Percentiles rank a stretch among this genome's conserved stretches.
phyloP scores from a whole-genome alignment of 495 filamentous ascomycete genomes.

The Cercophora sp. region DNA sequence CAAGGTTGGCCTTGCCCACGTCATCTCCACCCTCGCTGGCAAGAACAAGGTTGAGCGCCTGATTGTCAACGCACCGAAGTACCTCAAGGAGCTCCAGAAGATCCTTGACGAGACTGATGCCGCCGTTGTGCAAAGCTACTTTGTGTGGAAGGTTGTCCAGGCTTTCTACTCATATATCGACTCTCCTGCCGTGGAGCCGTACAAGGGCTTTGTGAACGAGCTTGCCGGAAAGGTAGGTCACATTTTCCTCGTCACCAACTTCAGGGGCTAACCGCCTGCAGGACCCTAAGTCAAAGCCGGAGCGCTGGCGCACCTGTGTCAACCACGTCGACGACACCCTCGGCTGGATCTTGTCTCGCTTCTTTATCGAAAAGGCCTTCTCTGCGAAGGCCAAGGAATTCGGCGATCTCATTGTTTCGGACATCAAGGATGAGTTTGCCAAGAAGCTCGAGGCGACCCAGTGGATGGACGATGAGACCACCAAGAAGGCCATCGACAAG shows the following conservation, averaged over 20 bases:
- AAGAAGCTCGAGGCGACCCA: constrained; percentile 55
- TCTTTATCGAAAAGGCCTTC: constrained; percentile 40
- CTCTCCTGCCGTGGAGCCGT: constrained; percentile 54
- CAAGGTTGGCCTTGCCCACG: constrained; percentile 50
- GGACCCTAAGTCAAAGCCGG: constrained; percentile 53
- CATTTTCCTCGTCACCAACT: too few relatives aligned
- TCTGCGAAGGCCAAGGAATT: constrained; percentile 14
- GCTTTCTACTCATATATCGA: constrained; percentile 49
- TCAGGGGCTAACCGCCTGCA: too few relatives aligned
- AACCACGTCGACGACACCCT: constrained; percentile 52
- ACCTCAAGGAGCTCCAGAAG: constrained; percentile 20
- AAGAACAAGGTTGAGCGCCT: constrained; percentile 52
- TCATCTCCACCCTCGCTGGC: constrained; percentile 53
- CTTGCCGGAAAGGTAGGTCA: constrained; percentile 40
- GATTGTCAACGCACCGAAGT: constrained; percentile 39
- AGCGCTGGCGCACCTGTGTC: constrained; percentile 69
- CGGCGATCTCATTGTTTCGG: constrained; percentile 58
- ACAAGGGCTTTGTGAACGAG: constrained; percentile 52
- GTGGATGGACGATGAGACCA: constrained; percentile 68
- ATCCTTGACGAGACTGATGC: constrained; percentile 30
- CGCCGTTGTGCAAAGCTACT: constrained; percentile 33
- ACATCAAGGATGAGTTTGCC: background rate
- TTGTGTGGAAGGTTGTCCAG: constrained; percentile 31
- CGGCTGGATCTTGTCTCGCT: constrained; percentile 57
- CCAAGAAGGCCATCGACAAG: constrained; percentile 61